phyloP scores from a whole-genome alignment of 2,329 filamentous ascomycete genomes.

The Dactylellina cionopaga region DNA sequence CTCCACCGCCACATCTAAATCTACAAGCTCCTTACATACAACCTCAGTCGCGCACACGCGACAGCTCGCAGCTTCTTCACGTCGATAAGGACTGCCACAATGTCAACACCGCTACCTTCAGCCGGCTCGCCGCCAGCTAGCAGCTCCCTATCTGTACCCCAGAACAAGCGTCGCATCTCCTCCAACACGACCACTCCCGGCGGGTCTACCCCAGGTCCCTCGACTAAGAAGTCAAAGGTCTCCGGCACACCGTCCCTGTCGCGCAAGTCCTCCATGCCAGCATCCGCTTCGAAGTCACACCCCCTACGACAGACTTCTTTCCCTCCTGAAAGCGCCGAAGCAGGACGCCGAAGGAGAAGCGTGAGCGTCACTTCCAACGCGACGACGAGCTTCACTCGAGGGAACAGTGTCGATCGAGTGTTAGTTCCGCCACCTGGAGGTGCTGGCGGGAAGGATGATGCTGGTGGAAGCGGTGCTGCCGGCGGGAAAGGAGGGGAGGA shows the following conservation, averaged over 20 bases:
- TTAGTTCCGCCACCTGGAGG: slow-evolving; percentile 36
- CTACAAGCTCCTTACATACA: background rate
- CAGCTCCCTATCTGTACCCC: slow-evolving; percentile 33
- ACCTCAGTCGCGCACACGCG: background rate
- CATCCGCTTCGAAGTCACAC: slow-evolving; percentile 67
- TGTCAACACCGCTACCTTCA: slow-evolving; percentile 49
- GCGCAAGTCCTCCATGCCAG: slow-evolving; percentile 75
- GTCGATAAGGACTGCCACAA: background rate
- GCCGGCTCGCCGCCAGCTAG: slow-evolving; percentile 43
- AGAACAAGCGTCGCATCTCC: slow-evolving; percentile 52
- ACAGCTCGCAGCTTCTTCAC: background rate
- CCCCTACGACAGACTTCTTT: slow-evolving; percentile 84
- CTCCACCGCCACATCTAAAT: background rate
- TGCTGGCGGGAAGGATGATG: slow-evolving; percentile 34
- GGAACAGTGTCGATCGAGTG: slow-evolving; percentile 61
- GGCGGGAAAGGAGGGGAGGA: slow-evolving; percentile 66
- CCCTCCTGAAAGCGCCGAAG: slow-evolving; percentile 71
- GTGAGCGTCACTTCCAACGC: slow-evolving; percentile 70
- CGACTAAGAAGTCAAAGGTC: slow-evolving; percentile 49
- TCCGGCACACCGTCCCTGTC: slow-evolving; percentile 40
- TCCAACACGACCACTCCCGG: slow-evolving; percentile 40
- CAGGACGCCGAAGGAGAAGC: slow-evolving; percentile 69
- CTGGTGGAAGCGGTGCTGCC: slow-evolving; percentile 60
- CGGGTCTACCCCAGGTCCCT: slow-evolving; percentile 43
- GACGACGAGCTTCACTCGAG: slow-evolving; percentile 66